phyloP scores from a whole-genome alignment of 2,329 filamentous ascomycete species.

The Tolypocladium inflatum region DNA sequence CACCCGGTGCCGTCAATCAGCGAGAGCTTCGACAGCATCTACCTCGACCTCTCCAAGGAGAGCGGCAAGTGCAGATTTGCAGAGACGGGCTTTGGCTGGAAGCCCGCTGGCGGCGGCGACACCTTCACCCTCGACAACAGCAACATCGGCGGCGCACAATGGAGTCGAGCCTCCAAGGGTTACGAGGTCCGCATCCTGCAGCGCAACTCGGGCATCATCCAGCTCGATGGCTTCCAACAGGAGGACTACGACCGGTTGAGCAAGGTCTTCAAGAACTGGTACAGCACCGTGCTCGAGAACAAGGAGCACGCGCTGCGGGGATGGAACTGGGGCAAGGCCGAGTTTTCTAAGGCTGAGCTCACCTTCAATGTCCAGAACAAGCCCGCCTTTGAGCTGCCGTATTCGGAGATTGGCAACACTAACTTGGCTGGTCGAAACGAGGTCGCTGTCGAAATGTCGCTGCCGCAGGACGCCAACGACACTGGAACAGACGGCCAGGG shows the following conservation, averaged over 20 bases:
- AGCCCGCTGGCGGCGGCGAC: slow-evolving; percentile 75
- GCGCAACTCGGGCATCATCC: slow-evolving; percentile 74
- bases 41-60: slow-evolving; percentile 89
- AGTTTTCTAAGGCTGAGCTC: slow-evolving; percentile 91
- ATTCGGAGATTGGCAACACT: slow-evolving; percentile 95
- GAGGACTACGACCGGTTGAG: slow-evolving; percentile 87
- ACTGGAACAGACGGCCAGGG: slow-evolving; percentile 66
- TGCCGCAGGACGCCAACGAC: slow-evolving; percentile 61
- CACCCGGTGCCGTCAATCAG: slow-evolving; percentile 21
- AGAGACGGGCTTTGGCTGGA: slow-evolving; percentile 93
- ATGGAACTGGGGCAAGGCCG: slow-evolving; percentile 99
- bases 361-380: slow-evolving; percentile 95
- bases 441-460: slow-evolving; percentile 87
- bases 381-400: slow-evolving; percentile 92
- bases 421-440: slow-evolving; percentile 97
- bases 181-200: slow-evolving; percentile 90
- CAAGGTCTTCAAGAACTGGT: slow-evolving; percentile 98
- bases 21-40: slow-evolving; percentile 96
- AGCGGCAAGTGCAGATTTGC: slow-evolving; percentile 90
- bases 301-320: slow-evolving; percentile 91
- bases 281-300: slow-evolving; percentile 83
- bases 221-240: slow-evolving; percentile 89
- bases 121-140: slow-evolving; percentile 86
- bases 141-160: slow-evolving; percentile 81
- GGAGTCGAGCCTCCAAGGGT: slow-evolving; percentile 87